phyloP scores from a whole-genome alignment of 2,329 filamentous ascomycete genomes.

The Aureobasidium sp. region DNA sequence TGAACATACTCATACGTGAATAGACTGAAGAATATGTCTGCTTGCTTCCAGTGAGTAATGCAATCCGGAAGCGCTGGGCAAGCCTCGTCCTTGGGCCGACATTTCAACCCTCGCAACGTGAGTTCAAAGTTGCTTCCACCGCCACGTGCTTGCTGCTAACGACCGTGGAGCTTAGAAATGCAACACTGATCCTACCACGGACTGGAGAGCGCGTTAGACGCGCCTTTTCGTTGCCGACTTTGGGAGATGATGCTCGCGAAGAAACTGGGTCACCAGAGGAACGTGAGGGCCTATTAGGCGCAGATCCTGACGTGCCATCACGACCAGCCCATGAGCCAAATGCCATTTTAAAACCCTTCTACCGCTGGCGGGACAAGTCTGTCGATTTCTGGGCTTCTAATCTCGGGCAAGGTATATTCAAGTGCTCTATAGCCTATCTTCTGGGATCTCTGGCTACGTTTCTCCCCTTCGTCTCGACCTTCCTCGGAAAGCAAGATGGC shows the following conservation, averaged over 20 bases:
- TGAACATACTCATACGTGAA: not conserved
- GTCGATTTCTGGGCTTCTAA: slow-evolving; percentile 59
- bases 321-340: slow-evolving; percentile 12
- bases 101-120: slow-evolving; percentile 11
- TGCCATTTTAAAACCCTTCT: slow-evolving; percentile 28
- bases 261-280: slow-evolving; percentile 1
- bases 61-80: not conserved
- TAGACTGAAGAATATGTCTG: not conserved
- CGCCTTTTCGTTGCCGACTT: slow-evolving; percentile 59
- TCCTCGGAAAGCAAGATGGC: slow-evolving; percentile 76
- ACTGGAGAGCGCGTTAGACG: slow-evolving; percentile 80
- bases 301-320: not conserved
- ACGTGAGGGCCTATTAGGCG: not conserved
- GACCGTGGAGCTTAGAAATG: slow-evolving; percentile 27
- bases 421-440: slow-evolving; percentile 85
- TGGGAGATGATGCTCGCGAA: slow-evolving; percentile 11
- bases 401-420: slow-evolving; percentile 71
- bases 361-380: slow-evolving; percentile 25
- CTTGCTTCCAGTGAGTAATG: not conserved
- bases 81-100: slow-evolving; percentile 8
- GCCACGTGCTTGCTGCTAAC: not conserved
- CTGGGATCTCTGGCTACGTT: slow-evolving; percentile 83
- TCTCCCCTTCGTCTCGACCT: slow-evolving; percentile 59
- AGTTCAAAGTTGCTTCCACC: not conserved
- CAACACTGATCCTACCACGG: slow-evolving; percentile 76